phyloP scores from a whole-genome alignment of 2,329 filamentous ascomycete species.

The Aspergillus felis region DNA sequence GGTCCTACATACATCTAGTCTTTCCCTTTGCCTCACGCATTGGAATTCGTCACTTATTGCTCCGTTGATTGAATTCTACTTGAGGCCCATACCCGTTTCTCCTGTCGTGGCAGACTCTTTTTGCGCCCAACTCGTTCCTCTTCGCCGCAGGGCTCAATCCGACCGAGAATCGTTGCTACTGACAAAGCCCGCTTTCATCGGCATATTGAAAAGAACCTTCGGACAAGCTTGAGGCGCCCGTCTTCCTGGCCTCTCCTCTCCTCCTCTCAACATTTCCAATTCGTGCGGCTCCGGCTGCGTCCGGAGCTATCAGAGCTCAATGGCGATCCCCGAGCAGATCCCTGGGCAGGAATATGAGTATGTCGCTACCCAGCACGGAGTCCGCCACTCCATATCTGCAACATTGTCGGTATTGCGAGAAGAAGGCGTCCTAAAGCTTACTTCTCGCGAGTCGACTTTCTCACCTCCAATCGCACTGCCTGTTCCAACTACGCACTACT shows the following conservation, averaged over 20 bases:
- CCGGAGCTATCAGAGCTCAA: conserved; percentile 34
- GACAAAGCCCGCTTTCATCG: background rate
- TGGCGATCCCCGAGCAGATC: conserved; percentile 41
- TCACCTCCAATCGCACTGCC: background rate
- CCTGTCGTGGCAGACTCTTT: background rate
- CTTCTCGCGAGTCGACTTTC: background rate
- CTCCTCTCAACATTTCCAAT: conserved; percentile 10
- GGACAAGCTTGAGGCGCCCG: background rate
- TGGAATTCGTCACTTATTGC: background rate
- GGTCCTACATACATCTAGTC: conserved; percentile 3
- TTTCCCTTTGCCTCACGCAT: conserved; percentile 6
- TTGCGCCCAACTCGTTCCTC: background rate
- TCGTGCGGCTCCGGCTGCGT: conserved; percentile 31
- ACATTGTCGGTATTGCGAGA: background rate
- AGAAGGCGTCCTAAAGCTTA: background rate
- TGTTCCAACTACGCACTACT: conserved; percentile 10
- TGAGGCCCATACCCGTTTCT: background rate
- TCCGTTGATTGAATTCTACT: background rate
- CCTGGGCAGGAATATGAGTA: conserved; percentile 46
- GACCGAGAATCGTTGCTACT: background rate
- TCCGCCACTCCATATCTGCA: background rate
- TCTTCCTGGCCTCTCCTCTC: conserved; percentile 1
- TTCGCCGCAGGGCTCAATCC: background rate
- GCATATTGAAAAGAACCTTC: background rate
- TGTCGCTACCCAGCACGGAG: conserved; percentile 14